Percentiles rank a stretch among this genome's conserved stretches.
Conservation (phyloP, 129 eudicot genomes). For the Helichrysum umbraculigerum region DNA sequence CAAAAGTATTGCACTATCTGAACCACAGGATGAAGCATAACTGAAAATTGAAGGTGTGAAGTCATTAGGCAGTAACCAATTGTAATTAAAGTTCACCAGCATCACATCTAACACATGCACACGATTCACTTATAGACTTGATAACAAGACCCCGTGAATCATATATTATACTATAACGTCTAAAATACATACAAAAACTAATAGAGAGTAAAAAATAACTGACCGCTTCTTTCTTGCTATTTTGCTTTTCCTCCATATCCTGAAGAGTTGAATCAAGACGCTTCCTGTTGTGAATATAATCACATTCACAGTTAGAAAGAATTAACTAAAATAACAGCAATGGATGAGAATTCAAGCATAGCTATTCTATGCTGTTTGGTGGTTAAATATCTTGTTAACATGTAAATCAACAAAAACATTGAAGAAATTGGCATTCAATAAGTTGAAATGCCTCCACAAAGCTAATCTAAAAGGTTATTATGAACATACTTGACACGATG, state of each 20-base stretch:
- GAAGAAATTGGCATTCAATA: background rate
- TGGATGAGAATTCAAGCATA: conserved; percentile 15
- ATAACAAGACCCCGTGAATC: background rate
- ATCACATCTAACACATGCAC: too few relatives aligned
- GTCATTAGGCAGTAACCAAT: background rate
- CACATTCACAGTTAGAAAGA: background rate
- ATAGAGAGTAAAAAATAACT: conserved; percentile 24
- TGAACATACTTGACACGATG: background rate
- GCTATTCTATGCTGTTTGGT: conserved; percentile 3
- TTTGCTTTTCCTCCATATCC: conserved; percentile 91
- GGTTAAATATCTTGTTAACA: background rate
- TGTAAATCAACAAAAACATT: background rate
- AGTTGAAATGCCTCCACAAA: background rate
- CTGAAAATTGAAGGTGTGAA: background rate
- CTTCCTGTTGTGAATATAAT: conserved; percentile 49
- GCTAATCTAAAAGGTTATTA: too few relatives aligned
- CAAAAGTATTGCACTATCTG: too few relatives aligned
- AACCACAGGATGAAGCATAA: background rate
- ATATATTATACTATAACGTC: background rate
- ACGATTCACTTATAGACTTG: background rate
- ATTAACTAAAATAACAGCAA: background rate
- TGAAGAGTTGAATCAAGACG: conserved; percentile 89
- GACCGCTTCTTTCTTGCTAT: conserved; percentile 92
- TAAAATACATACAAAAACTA: too few relatives aligned
- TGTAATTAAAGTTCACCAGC: background rate